Evolutionary conservation across 208 protist species (phyloP).

Genomic region (Leishmania mexicana): DNA sequence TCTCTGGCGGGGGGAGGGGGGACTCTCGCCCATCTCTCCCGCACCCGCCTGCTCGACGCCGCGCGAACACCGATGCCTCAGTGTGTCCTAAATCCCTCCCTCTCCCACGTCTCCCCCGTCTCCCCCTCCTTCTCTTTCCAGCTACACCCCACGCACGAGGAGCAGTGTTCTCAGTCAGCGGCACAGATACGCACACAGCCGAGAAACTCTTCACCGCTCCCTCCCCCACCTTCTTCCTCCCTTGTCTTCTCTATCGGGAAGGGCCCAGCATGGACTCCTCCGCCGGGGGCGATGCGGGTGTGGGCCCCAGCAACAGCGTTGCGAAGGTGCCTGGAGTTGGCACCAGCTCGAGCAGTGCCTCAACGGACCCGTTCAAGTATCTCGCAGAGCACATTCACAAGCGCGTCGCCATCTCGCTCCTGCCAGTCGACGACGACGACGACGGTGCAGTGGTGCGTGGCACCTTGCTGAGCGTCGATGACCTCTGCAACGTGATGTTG

Average conservation of each 20-base stretch:
- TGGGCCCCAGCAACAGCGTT: background rate
- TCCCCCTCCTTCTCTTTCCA: background rate
- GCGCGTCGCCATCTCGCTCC: constrained; percentile 20
- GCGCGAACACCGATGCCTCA: background rate
- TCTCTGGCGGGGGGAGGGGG: too few species aligned
- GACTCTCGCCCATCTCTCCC: background rate
- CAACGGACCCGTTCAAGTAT: constrained; percentile 53
- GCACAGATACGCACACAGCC: constrained; percentile 1
- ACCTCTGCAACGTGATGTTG: constrained; percentile 70
- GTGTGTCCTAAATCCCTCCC: background rate
- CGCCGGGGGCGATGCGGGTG: background rate
- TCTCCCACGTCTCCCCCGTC: too few species aligned
- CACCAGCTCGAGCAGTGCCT: constrained; percentile 6
- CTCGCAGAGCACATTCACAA: constrained; percentile 51
- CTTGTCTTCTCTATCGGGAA: background rate
- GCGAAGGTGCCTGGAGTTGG: background rate
- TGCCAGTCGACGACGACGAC: constrained; percentile 13
- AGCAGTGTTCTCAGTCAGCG: background rate
- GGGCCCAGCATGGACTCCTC: background rate
- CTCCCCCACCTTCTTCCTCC: background rate
- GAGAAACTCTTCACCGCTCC: background rate
- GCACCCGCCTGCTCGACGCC: background rate
- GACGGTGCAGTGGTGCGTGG: constrained; percentile 27
- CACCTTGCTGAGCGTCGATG: constrained; percentile 67
- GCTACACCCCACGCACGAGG: background rate